Evolutionary conservation across 2,329 filamentous ascomycete species (phyloP), one percentile per base, ranked within the genome.

Genomic region (Zopfia rhizophila): DNA sequence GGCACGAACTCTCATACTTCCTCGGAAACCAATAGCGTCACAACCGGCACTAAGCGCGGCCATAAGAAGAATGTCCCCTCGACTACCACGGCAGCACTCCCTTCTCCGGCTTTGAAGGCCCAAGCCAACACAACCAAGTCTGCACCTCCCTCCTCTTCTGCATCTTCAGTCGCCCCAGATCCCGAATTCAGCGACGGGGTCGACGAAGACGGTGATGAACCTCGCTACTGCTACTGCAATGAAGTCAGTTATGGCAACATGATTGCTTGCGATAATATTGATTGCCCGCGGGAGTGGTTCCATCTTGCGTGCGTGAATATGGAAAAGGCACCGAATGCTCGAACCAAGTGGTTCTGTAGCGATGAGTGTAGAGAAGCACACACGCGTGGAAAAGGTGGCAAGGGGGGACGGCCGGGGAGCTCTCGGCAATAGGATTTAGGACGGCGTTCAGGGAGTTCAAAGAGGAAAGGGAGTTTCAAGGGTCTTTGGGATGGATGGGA

Each of bases 181-280:
- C 63, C 61, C 22, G 69, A 71, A 30, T 65, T 57, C 31, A 65
- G 61, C 43, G 62, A 68, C 39, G 52, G 45, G 7, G 58, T 59
- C 14, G 69, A 63, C 28, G 66, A 66, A 10, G 71, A 73, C 12
- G 71, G 66, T 22, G 61, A 84, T 61, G 82, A 84, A 51, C 82
- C 82, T 50, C 80, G 82, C 28, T 87, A 87, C 63, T 87, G 84
- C 69, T 85, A 84, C 55, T 87, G 84, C 61, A 82, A 83, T 37
- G 81, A 82, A 52, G 83, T 86, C 25, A 83, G 79, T 53, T 86
- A 85, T 61, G 84, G 84, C 13, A 82, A 85, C 60, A 87, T 87
- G 84, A 81, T 87, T 28, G 84, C 82, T 10, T 87, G 84, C 60
- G 84, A 87, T 65, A 86, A 87, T 62, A 82, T 84, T 25, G 74